Evolutionary conservation across 306 rosid species (phyloP).

Genomic region (Lathyrus sativus): DNA sequence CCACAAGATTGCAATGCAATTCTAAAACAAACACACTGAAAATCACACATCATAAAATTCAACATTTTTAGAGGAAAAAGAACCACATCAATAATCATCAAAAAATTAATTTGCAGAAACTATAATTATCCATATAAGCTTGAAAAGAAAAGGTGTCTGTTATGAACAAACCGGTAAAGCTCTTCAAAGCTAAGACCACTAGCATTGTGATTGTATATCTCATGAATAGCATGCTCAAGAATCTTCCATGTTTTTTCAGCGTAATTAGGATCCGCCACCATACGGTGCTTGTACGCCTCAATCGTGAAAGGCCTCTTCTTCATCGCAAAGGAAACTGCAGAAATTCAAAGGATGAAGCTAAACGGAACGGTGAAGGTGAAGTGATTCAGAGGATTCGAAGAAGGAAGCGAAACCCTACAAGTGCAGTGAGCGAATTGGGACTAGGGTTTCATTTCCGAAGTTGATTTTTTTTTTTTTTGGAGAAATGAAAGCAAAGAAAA

Average conservation of each 20-base stretch:
- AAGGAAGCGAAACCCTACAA: slow-evolving; percentile 2
- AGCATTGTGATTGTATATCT: slow-evolving; percentile 58
- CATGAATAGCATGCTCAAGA: slow-evolving; percentile 58
- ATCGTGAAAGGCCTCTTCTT: slow-evolving; percentile 49
- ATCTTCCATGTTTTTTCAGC: slow-evolving; percentile 60
- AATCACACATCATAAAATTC: not conserved
- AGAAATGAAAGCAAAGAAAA: not conserved
- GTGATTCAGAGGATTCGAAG: not conserved
- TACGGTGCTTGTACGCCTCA: slow-evolving; percentile 55
- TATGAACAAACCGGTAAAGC: slow-evolving; percentile 47
- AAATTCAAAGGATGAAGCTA: not conserved
- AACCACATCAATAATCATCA: not conserved
- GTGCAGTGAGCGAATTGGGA: not conserved
- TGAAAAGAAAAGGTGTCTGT: not conserved
- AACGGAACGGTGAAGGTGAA: not conserved
- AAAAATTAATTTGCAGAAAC: not conserved
- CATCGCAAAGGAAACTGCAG: slow-evolving; percentile 27
- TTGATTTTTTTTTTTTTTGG: not conserved
- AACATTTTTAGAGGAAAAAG: not conserved
- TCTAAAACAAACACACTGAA: not conserved
- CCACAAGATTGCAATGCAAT: slow-evolving; percentile 19
- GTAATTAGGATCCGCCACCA: slow-evolving; percentile 52
- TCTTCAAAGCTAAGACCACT: slow-evolving; percentile 57
- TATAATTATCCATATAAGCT: not conserved
- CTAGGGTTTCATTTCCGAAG: not conserved